These are phyloP conservation scores for Gossypium thurberi DNA, from an alignment of 345 rosid species.

Conservation along the genomic window DNA sequence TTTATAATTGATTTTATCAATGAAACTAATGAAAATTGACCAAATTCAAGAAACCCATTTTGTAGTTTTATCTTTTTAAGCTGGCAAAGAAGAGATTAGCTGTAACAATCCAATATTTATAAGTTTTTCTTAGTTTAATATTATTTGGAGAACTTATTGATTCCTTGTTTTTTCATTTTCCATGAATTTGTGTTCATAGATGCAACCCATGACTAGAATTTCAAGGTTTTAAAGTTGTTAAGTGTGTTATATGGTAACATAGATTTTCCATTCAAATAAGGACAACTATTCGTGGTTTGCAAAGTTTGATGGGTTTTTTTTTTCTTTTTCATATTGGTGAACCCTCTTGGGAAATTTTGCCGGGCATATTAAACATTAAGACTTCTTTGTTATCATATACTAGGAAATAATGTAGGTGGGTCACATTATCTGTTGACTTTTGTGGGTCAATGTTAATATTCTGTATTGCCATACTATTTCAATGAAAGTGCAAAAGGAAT, in stretches of 20 bases:
- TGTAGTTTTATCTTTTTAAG: neutral
- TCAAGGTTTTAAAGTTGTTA: neutral
- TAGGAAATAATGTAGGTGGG: neutral
- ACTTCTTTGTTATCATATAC: neutral
- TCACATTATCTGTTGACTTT: neutral
- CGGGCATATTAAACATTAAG: no score
- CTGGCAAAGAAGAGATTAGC: neutral
- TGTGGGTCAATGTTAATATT: neutral
- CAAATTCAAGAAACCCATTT: neutral
- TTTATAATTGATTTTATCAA: neutral
- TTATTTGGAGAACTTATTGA: neutral
- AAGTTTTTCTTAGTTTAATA: neutral
- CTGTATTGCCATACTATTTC: neutral
- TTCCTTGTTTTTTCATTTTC: neutral
- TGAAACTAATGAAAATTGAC: neutral
- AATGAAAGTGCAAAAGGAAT: neutral
- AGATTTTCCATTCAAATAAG: neutral
- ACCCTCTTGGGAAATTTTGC: neutral
- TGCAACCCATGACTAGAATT: neutral
- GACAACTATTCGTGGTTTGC: neutral
- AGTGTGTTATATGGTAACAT: neutral
- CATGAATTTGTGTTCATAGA: neutral
- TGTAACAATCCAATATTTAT: neutral
- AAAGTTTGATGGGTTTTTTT: neutral
- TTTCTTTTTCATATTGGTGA: neutral